These are phyloP conservation scores for Citrullus colocynthis DNA, from an alignment of 306 rosid genomes.

Conservation along the genomic window DNA sequence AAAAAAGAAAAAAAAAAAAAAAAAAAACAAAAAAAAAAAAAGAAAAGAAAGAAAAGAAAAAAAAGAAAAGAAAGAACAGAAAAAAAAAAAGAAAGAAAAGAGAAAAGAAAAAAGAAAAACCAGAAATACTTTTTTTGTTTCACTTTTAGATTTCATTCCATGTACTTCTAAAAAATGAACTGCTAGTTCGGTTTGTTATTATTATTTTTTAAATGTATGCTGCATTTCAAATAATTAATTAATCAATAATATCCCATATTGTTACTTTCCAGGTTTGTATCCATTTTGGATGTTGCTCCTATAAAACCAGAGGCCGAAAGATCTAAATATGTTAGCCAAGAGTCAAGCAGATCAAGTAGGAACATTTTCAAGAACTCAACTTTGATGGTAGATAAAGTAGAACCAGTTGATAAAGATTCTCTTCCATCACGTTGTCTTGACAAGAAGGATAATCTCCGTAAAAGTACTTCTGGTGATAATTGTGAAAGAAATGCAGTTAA, in stretches of 20 bases:
- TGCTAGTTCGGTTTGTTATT: not conserved
- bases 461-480: constrained; percentile 33
- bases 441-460: constrained; percentile 25
- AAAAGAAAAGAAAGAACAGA: too few species aligned
- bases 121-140: too few species aligned
- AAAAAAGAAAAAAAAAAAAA: too few species aligned
- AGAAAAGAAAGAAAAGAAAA: too few species aligned
- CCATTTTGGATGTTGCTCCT: constrained; percentile 84
- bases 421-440: constrained; percentile 19
- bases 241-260: not conserved
- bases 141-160: too few species aligned
- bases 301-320: constrained; percentile 56
- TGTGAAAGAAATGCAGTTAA: constrained; percentile 18
- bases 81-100: too few species aligned
- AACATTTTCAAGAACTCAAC: constrained; percentile 57
- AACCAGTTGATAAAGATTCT: constrained; percentile 25
- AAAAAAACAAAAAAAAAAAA: too few species aligned
- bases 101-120: too few species aligned
- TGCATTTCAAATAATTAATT: not conserved
- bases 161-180: not conserved
- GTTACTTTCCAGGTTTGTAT: constrained; percentile 61
- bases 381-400: constrained; percentile 60
- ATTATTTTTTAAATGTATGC: not conserved
- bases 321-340: constrained; percentile 24
- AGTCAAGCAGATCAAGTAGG: constrained; percentile 30